Conservation (phyloP, 805 yeast genomes). For the Ogataea thermomethanolica region DNA sequence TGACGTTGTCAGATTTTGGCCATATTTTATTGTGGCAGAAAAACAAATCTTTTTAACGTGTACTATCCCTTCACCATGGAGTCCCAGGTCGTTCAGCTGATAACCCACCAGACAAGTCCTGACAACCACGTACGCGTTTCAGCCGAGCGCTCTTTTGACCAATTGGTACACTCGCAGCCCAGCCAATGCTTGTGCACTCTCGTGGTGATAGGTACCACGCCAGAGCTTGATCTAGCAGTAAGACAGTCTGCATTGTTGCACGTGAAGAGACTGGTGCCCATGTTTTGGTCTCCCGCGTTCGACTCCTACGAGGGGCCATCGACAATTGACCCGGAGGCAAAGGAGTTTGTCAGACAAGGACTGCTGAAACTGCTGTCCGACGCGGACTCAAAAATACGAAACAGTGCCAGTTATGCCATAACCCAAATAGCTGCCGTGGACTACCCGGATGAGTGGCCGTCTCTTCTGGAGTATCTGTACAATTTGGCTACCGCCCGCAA, state of each 20-base stretch:
- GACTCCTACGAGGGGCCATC: conserved; percentile 63
- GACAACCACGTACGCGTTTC: conserved; percentile 49
- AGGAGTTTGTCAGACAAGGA: conserved; percentile 45
- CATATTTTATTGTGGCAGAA: conserved; percentile 1
- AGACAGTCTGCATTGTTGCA: conserved; percentile 67
- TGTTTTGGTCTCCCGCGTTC: conserved; percentile 82
- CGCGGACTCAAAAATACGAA: conserved; percentile 56
- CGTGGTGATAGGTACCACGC: conserved; percentile 38
- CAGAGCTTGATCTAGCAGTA: conserved; percentile 30
- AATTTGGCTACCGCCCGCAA: conserved; percentile 27
- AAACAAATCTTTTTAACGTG: conserved; percentile 2
- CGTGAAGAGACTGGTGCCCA: conserved; percentile 63
- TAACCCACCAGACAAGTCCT: conserved; percentile 28
- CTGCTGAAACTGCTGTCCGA: conserved; percentile 49
- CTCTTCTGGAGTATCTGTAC: conserved; percentile 49
- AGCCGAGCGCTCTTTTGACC: conserved; percentile 50
- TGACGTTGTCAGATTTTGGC: neutral
- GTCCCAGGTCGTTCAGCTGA: conserved; percentile 14
- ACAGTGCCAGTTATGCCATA: conserved; percentile 67
- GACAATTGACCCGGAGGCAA: conserved; percentile 47
- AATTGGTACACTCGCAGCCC: conserved; percentile 45
- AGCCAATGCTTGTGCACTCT: conserved; percentile 42
- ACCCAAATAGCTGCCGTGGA: conserved; percentile 86
- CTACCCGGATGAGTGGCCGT: conserved; percentile 96
- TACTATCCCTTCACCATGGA: conserved; percentile 11